phyloP scores from a whole-genome alignment of 75 land plant genomes.

The Cryptomeria japonica region DNA sequence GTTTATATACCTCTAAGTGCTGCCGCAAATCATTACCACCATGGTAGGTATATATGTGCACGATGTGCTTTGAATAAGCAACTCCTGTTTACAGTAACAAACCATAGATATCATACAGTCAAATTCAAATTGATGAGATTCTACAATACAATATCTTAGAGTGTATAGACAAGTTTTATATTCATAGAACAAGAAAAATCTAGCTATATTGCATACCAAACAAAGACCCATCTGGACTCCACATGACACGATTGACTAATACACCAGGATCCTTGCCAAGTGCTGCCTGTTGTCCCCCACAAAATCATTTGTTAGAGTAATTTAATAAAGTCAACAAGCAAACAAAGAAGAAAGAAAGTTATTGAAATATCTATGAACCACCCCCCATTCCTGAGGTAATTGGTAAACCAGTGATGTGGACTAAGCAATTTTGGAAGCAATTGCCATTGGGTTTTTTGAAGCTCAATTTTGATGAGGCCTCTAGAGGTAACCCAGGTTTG shows the following conservation, averaged over 20 bases:
- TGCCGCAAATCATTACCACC: slow-evolving; percentile 57
- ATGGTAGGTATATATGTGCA: slow-evolving; percentile 65
- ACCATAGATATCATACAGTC: not conserved
- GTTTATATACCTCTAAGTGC: slow-evolving; percentile 62
- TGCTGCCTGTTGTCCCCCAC: slow-evolving; percentile 48
- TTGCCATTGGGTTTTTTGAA: no score
- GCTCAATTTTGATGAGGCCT: no score
- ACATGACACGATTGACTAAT: slow-evolving; percentile 68
- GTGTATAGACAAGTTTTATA: not conserved
- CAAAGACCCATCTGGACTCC: slow-evolving; percentile 87
- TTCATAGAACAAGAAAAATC: not conserved
- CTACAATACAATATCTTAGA: not conserved
- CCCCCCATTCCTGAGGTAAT: not conserved
- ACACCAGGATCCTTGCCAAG: slow-evolving; percentile 70
- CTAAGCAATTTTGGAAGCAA: no score
- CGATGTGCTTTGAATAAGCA: slow-evolving; percentile 75
- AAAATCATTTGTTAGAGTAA: not conserved
- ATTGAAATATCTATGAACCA: not conserved
- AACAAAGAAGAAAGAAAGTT: not conserved
- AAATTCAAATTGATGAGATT: not conserved
- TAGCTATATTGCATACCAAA: slow-evolving; percentile 53
- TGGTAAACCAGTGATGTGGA: not conserved
- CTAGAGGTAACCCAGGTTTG: no score
- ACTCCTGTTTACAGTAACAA: slow-evolving; percentile 41
- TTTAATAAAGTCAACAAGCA: not conserved